Conservation (phyloP, 2,329 filamentous ascomycete genomes). For the Hypoxylon sp. region DNA sequence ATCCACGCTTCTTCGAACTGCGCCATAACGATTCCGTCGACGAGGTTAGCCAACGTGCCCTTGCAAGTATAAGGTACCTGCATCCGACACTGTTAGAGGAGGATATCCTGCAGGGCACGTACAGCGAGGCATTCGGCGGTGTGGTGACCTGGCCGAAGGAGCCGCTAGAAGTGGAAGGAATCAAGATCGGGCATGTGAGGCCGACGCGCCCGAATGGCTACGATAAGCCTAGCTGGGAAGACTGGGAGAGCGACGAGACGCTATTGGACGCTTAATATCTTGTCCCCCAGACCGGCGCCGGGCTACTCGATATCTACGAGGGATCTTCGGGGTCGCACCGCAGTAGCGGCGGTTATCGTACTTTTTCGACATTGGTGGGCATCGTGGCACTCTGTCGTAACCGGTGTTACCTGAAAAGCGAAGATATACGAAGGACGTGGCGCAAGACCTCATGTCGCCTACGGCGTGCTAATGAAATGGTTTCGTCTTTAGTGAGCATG, state of each 20-base stretch:
- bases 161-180: conserved; percentile 60
- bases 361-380: conserved; percentile 35
- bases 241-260: conserved; percentile 61
- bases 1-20: conserved; percentile 67
- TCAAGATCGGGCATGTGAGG: conserved; percentile 62
- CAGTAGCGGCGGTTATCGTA: conserved; percentile 43
- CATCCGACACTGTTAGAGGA: conserved; percentile 54
- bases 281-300: conserved; percentile 1
- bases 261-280: conserved; percentile 42
- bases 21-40: conserved; percentile 71
- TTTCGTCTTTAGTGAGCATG: conserved; percentile 17
- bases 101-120: conserved; percentile 51
- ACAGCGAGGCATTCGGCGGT: conserved; percentile 56
- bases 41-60: conserved; percentile 68
- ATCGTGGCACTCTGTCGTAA: conserved; percentile 38
- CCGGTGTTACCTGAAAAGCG: conserved; percentile 23
- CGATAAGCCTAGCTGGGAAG: conserved; percentile 71
- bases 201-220: conserved; percentile 67
- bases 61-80: conserved; percentile 65
- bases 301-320: conserved; percentile 19
- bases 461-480: conserved; percentile 3
- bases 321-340: conserved; percentile 40
- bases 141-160: conserved; percentile 62
- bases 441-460: conserved; percentile 12
- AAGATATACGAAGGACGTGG: conserved; percentile 27